phyloP scores from a whole-genome alignment of 208 protist genomes.

The Porcisia deanei region DNA sequence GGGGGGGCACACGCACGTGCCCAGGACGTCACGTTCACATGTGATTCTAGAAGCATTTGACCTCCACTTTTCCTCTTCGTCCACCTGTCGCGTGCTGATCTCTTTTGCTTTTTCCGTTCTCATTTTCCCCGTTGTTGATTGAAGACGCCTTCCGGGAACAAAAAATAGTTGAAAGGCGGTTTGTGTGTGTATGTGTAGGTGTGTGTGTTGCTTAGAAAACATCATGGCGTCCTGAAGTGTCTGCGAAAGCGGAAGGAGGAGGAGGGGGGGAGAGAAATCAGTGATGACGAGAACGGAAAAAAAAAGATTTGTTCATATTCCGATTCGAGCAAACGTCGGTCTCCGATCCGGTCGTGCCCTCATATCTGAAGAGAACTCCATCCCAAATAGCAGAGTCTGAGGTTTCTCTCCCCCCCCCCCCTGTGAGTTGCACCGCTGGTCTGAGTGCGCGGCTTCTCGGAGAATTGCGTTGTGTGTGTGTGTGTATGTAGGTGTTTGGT shows the following conservation, averaged over 20 bases:
- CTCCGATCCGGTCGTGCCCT: not conserved
- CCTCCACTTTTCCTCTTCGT: too few relatives aligned
- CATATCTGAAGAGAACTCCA: not conserved
- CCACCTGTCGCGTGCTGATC: too few relatives aligned
- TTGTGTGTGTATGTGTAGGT: too few relatives aligned
- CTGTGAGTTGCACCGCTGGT: not conserved
- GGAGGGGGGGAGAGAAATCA: not conserved
- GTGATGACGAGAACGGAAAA: conserved; percentile 34
- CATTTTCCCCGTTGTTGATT: too few relatives aligned
- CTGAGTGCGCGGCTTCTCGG: not conserved
- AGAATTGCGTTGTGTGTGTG: not conserved
- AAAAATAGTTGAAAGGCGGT: too few relatives aligned
- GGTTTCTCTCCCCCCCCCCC: not conserved
- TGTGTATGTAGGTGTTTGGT: not conserved
- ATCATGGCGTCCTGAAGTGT: not conserved
- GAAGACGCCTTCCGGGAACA: too few relatives aligned
- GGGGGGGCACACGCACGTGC: too few relatives aligned
- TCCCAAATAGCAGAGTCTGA: not conserved
- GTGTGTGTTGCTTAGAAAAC: not conserved
- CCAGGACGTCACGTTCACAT: too few relatives aligned
- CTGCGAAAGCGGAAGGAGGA: not conserved
- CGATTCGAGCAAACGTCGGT: conserved; percentile 7
- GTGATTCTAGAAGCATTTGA: too few relatives aligned
- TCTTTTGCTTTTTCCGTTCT: too few relatives aligned
- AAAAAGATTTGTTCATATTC: conserved; percentile 80